Base-by-base conservation (phyloP, 345 rosid species). In the Sonneratia caseolaris region DNA sequence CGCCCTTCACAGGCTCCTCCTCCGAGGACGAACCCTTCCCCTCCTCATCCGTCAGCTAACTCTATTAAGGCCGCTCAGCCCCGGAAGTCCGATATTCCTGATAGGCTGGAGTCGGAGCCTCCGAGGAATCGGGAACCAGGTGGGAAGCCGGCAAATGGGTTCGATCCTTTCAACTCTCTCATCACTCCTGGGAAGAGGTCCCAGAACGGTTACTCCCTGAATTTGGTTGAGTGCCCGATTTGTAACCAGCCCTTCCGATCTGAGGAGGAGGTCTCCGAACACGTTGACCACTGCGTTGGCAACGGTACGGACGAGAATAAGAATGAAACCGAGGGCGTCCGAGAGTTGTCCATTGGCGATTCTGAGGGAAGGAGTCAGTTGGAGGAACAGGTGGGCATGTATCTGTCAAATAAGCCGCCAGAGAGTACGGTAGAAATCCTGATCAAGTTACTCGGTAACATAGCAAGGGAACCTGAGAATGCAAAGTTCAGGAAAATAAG, bases 171-270 rank as follows among this genome's bases (percentile, higher is more conserved):
- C 71, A 91, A 78, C 35, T 79, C 97, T 0, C 79, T 94, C 69
- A 87, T 93, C 73, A 93, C 97, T 47, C 74, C 91, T 16, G 87
- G 92, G 32, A 85, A 88, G 81, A 85, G 89, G 79, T 88, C 96
- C 40, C 86, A 87, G 72, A 84, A 86, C 53, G 97, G 96, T 11
- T 89, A 81, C 45, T 82, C 97, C 40, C 75, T 93, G 66, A 81
- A 85, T n/a, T 77, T 84, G 70, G 87, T 86, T 59, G 94, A 88
- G 49, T 93, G 98, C 68, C 98, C 97, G 36, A 79, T 93, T 77
- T 89, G 98, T 69, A 83, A 79, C 45, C 83, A 68, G 37, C 71
- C 87, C 42, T 93, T 77, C 77, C 62, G 43, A 69, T 79, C 96
- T 10, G 97, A 88, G 73, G 94, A 86, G 48, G 94, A 91, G 82